These are phyloP conservation scores for Eremomyces bilateralis DNA, from an alignment of 495 filamentous ascomycete species.

Conservation along the genomic window DNA sequence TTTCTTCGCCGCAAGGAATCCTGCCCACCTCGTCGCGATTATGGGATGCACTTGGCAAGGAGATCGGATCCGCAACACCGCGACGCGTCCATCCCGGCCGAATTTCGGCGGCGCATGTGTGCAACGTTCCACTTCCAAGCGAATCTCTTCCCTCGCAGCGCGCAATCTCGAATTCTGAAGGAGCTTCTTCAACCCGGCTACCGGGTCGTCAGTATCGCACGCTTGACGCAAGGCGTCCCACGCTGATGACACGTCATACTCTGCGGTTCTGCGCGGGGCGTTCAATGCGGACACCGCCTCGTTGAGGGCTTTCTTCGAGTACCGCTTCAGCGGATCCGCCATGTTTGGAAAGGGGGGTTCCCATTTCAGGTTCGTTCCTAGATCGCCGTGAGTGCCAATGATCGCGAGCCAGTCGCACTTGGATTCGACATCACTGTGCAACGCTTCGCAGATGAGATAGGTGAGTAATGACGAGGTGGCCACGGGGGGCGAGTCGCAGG, in stretches of 20 bases:
- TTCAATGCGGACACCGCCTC: conserved; percentile 33
- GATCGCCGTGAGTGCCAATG: conserved; percentile 37
- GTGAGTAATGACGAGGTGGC: conserved; percentile 34
- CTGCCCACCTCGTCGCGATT: conserved; percentile 36
- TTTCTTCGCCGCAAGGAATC: conserved; percentile 25
- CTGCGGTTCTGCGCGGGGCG: conserved; percentile 31
- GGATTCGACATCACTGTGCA: conserved; percentile 23
- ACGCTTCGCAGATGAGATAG: conserved; percentile 29
- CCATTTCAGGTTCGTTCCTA: conserved; percentile 35
- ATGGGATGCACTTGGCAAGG: conserved; percentile 34
- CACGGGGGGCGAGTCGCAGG: conserved; percentile 33
- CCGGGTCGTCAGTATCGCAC: not conserved
- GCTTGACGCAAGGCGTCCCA: conserved; percentile 29
- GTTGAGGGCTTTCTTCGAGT: conserved; percentile 33
- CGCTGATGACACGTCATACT: conserved; percentile 29
- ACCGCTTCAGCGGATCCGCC: conserved; percentile 28
- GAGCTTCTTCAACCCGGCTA: conserved; percentile 21
- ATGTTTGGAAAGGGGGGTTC: conserved; percentile 35
- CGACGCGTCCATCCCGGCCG: conserved; percentile 30
- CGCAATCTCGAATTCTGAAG: conserved; percentile 22
- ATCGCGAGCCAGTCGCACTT: conserved; percentile 30
- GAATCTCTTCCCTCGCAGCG: conserved; percentile 27
- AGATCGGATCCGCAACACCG: conserved; percentile 31
- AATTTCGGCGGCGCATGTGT: conserved; percentile 34
- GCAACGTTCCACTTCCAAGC: conserved; percentile 30